A percentile compares a stretch with the other conserved stretches of the same genome.
phyloP scores from a whole-genome alignment of 441 rosid genomes.

The Aleurites moluccanus region DNA sequence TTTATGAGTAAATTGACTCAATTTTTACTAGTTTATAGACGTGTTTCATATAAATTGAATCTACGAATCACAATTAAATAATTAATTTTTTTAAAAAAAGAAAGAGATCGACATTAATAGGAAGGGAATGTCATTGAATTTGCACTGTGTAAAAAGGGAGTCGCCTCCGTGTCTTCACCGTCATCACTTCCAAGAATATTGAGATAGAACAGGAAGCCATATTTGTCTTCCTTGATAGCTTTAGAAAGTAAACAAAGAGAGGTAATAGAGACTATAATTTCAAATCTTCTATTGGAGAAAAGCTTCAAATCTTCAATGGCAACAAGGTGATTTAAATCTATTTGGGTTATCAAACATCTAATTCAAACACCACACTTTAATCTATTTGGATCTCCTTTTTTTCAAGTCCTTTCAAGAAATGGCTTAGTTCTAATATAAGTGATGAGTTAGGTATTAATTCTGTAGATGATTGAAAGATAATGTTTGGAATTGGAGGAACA shows the following conservation, averaged over 20 bases:
- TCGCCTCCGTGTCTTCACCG: constrained; percentile 6
- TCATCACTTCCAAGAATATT: constrained; percentile 54
- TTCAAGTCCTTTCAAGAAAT: constrained; percentile 36
- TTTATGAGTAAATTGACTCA: too few species aligned
- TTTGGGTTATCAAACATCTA: constrained; percentile 61
- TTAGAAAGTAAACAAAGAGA: constrained; percentile 73
- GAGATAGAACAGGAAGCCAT: constrained; percentile 54
- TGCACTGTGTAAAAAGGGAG: constrained; percentile 81
- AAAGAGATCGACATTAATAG: too few species aligned
- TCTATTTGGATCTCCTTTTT: too few species aligned
- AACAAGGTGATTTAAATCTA: constrained; percentile 48
- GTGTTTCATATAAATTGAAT: too few species aligned
- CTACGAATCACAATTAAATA: too few species aligned
- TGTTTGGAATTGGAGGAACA: too few species aligned
- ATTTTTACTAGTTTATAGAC: too few species aligned
- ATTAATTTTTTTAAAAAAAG: too few species aligned
- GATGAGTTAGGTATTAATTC: too few species aligned
- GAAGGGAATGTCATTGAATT: constrained; percentile 80
- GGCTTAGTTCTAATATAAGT: too few species aligned
- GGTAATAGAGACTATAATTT: constrained; percentile 61
- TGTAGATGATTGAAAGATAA: too few species aligned
- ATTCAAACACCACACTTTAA: too few species aligned
- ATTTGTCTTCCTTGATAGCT: constrained; percentile 42
- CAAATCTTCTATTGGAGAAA: constrained; percentile 62
- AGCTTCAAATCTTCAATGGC: constrained; percentile 61